Conservation (phyloP, 768 basidiomycete genomes). For the Suillus paluster region DNA sequence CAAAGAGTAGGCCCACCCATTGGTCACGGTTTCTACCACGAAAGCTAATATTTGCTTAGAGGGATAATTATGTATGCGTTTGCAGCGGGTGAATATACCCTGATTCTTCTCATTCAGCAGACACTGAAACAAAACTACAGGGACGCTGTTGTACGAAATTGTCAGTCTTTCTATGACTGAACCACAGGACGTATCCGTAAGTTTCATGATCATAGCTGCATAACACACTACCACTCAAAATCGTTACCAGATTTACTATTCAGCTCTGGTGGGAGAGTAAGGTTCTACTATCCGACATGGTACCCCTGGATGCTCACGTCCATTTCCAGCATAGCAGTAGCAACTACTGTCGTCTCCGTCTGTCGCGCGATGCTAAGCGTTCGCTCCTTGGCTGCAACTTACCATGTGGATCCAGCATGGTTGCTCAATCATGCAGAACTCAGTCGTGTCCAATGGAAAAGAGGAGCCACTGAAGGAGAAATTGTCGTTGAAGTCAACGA, state of each 20-base stretch:
- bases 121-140: constrained; percentile 10
- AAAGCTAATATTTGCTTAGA: constrained; percentile 9
- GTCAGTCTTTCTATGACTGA: constrained; percentile 15
- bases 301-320: neutral
- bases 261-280: constrained; percentile 14
- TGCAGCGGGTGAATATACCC: constrained; percentile 14
- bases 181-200: constrained; percentile 11
- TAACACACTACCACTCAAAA: neutral
- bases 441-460: constrained; percentile 45
- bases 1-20: constrained; percentile 21
- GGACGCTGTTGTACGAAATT: constrained; percentile 18
- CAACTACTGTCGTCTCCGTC: constrained; percentile 30
- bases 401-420: constrained; percentile 47
- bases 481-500: constrained; percentile 26
- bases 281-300: neutral
- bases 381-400: constrained; percentile 44
- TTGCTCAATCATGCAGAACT: constrained; percentile 50
- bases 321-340: constrained; percentile 12
- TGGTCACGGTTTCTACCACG: neutral
- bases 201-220: neutral
- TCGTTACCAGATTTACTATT: constrained; percentile 14
- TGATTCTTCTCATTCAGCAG: neutral
- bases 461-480: constrained; percentile 41
- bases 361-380: constrained; percentile 46
- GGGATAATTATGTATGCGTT: constrained; percentile 29